Conservation (phyloP, 2,329 filamentous ascomycete species). For the Aspergillus hortae region DNA sequence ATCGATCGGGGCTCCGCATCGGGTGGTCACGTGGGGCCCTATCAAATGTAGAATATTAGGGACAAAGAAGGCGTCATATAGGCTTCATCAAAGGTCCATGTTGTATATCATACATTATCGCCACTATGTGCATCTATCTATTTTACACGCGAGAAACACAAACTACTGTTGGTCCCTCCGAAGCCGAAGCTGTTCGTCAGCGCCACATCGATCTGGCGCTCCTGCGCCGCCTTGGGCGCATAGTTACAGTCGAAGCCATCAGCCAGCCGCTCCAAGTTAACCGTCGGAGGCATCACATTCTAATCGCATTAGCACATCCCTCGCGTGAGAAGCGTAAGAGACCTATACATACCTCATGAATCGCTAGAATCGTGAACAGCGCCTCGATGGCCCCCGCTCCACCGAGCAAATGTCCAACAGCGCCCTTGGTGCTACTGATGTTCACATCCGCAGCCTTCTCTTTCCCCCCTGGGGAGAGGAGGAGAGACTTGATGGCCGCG, state of each 20-base stretch:
- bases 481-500: conserved; percentile 70
- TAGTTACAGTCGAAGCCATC: conserved; percentile 78
- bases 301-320: neutral
- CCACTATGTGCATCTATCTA: neutral
- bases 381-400: conserved; percentile 90
- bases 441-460: conserved; percentile 63
- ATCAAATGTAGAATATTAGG: neutral
- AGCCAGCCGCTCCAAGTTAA: conserved; percentile 70
- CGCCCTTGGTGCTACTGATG: conserved; percentile 90
- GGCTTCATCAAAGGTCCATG: too few relatives aligned
- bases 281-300: conserved; percentile 69
- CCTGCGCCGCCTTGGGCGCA: conserved; percentile 68
- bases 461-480: conserved; percentile 70
- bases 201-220: conserved; percentile 67
- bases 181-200: conserved; percentile 97
- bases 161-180: conserved; percentile 88
- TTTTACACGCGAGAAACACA: conserved; percentile 60
- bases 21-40: conserved; percentile 11
- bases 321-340: neutral
- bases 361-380: conserved; percentile 75
- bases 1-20: conserved; percentile 11
- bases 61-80: too few relatives aligned
- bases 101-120: neutral
- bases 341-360: conserved; percentile 63
- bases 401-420: conserved; percentile 85